Evolutionary conservation across 768 basidiomycete genomes (phyloP), one percentile per base, ranked within the genome.

Genomic region (Termitomyces sp.): DNA sequence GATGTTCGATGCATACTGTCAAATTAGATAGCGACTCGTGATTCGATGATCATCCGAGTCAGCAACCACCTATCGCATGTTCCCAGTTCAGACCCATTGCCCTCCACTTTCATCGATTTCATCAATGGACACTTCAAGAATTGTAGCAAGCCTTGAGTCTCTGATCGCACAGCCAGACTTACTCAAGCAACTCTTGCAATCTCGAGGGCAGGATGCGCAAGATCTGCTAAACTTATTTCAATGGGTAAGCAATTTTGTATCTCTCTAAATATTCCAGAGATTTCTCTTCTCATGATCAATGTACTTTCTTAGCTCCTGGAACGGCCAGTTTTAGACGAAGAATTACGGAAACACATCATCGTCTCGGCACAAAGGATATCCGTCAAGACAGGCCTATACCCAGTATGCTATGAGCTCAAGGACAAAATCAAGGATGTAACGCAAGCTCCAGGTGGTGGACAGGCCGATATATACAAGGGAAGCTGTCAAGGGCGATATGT

Each of bases 381-480:
- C 28, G 28, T 28, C 28, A 28, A 28, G 28, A 28, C 28, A 2
- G 28, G 28, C 28, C 4, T 28, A 2, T 28, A 28, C 28, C 28
- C 28, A 28, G 28, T 28, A 28, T 28, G 28, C 28, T 28, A 28
- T 28, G 28, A 28, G 4, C 28, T 28, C 28, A 28, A 28, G 28
- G 28, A 28, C 28, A 28, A 28, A 28, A 4, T 28, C 12, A 3
- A 24, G 18, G 32, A 20, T 7, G 39, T 35, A 2, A 28, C 20
- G 24, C 7, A 52, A 49, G 22, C 50, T 20, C 38, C 8, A 33
- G 49, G 20, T 40, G 58, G 58, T 15, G 50, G 49, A 16, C 50
- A 51, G 5, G 48, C 45, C 16, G 58, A 59, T 28, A 59, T 59
- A 22, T 39, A 39, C 24, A 59, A 59, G 35, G 58, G 58, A 12